Evolutionary conservation across 441 rosid genomes (phyloP), one percentile per base, ranked within the genome.

Genomic region (Omphalea diandra): DNA sequence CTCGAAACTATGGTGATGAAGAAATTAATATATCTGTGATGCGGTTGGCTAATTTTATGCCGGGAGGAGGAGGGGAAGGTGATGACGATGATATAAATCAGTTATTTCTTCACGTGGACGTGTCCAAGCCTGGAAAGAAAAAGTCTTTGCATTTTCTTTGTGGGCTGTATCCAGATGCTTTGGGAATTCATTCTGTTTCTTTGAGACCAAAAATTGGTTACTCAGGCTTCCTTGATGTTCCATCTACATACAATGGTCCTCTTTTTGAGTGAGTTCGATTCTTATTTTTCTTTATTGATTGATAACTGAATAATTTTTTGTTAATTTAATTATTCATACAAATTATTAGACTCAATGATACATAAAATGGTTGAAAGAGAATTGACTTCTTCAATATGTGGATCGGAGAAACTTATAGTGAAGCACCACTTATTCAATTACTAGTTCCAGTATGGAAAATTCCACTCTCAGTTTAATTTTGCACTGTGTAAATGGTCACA

Each of bases 161-260:
- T 22, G 98, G 90, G 6, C 75, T 93, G 81, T 89, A 89, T 82
- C 96, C 94, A 0, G 98, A 91, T 76, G 97, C 98, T 0, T 73
- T 91, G 60, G 96, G 97, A 24, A 91, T 93, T 73, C 97, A 89
- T 76, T 88, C 93, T 1, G 84, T 93, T 77, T 84, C 89, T 1
- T 65, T 90, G 86, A 82, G 94, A 79, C 88, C 90, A 1, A 91
- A 86, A 75, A 70, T 75, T 5, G 90, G 85, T 33, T 38, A 66
- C 36, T 69, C 82, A 15, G 83, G 63, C 26, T 26, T 75, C 61
- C 77, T 79, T 63, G 79, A 70, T 66, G 82, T 59, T 67, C 81
- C 85, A 18, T 65, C 86, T 44, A 77, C 69, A 36, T 93, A 89
- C 76, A 85, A 69, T 29, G 94, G 98, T 65, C 98, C 96, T 47